phyloP scores from a whole-genome alignment of 2,329 filamentous ascomycete species.

The Pseudogymnoascus sp. region DNA sequence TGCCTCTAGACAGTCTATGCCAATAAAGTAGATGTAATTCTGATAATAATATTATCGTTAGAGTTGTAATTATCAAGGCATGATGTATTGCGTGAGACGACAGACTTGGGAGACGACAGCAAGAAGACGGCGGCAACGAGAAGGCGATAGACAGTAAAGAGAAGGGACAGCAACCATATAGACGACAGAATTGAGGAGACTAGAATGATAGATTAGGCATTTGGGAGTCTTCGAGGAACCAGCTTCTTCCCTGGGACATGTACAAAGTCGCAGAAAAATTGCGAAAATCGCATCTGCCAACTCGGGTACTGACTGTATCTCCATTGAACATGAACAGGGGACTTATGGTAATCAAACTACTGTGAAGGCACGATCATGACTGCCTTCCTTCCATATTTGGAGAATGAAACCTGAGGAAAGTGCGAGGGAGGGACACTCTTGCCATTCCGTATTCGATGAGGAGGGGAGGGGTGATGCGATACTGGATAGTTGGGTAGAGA shows the following conservation, averaged over 20 bases:
- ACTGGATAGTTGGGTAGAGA: no score
- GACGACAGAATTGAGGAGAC: background rate
- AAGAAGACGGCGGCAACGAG: background rate
- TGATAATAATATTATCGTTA: background rate
- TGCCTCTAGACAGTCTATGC: background rate
- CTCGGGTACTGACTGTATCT: no score
- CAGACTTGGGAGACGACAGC: background rate
- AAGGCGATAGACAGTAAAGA: background rate
- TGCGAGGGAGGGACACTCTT: no score
- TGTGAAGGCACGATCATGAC: no score
- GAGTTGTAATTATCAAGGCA: background rate
- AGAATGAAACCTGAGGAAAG: no score
- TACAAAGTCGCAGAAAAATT: no score
- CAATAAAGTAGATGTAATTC: background rate
- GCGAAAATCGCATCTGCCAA: no score
- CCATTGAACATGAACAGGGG: background rate
- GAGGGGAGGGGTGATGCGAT: no score
- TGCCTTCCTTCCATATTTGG: no score
- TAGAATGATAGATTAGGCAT: background rate
- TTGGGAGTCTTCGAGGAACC: background rate
- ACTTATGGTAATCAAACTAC: background rate
- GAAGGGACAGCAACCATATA: background rate
- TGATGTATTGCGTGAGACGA: background rate
- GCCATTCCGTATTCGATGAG: no score
- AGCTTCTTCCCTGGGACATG: background rate